Evolutionary conservation across 345 rosid species (phyloP), one percentile per base, ranked within the genome.

Genomic region (Dovyalis caffra): DNA sequence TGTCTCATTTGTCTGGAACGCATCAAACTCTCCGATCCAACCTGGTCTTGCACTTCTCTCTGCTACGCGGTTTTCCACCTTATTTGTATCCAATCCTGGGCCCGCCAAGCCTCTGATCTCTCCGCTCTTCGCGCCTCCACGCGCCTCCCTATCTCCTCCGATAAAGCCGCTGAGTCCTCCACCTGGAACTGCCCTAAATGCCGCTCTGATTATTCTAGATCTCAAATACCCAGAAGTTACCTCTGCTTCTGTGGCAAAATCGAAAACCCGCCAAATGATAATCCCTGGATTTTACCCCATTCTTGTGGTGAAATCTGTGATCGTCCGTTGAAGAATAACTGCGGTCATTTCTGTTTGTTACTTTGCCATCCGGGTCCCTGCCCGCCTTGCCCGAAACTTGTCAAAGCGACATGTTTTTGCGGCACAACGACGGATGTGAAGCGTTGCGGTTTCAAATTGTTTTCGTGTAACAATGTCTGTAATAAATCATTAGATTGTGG

Each of bases 1-100:
- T 91, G 97, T 82, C 90, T 95, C 60, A 92, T 93, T 21, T 95
- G 97, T 78, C 97, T 95, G 82, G 95, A 91, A 49, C 92, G 98
- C 16, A 91, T 90, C 82, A 82, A 83, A 35, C 88, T 84, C 66
- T 85, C 97, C 40, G 94, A 95, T 70, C 96, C 96, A 4, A 88
- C 97, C 23, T 95, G 97, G 97, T 90, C 95, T 70, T 95, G 98
- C 79, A 81, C 88, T 72, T 84, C 92, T 62, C 82, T 87, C 60
- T 92, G 97, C 85, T 90, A 82, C 89, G 88, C 88, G 26, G 85
- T 93, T 61, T 91, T 92, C 81, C 97, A 92, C 83, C 94, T 95
- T 73, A 51, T 84, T 81, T 92, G 99, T 70, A 91, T 95, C 85
- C 97, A 92, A 28, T 90, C 92, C 71, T 91, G 96, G 99, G 93